Evolutionary conservation across 1,139 yeast genomes (phyloP).

Genomic region (Candida mesenterica): DNA sequence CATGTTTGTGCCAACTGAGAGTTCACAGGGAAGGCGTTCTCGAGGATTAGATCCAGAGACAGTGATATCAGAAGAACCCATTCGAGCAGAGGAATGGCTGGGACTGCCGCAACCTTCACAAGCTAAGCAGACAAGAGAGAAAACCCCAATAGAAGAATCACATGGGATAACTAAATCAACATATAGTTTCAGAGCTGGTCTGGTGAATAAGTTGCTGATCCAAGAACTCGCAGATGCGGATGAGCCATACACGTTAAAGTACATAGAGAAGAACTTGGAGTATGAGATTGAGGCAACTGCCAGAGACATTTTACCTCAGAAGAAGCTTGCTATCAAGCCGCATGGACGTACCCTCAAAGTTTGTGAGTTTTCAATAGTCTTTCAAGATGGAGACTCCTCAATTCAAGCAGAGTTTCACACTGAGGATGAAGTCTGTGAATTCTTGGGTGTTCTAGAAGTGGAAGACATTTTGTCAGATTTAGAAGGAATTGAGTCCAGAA

Average conservation of each 20-base stretch:
- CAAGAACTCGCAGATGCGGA: background rate
- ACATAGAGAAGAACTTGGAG: background rate
- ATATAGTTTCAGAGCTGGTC: too few species aligned
- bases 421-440: slow-evolving; percentile 27
- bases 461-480: slow-evolving; percentile 23
- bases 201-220: background rate
- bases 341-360: slow-evolving; percentile 30
- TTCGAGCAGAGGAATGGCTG: too few species aligned
- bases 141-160: too few species aligned
- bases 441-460: slow-evolving; percentile 27
- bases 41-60: too few species aligned
- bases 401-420: slow-evolving; percentile 26
- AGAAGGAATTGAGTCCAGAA: slow-evolving; percentile 1
- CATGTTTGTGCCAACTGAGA: too few species aligned
- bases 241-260: background rate
- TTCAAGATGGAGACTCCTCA: slow-evolving; percentile 15
- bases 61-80: too few species aligned
- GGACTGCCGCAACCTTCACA: too few species aligned
- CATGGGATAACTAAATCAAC: too few species aligned
- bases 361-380: slow-evolving; percentile 23
- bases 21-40: too few species aligned
- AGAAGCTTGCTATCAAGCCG: slow-evolving; percentile 28
- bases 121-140: too few species aligned
- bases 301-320: background rate
- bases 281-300: background rate